Percentiles rank a stretch among this genome's conserved stretches.
phyloP scores from a whole-genome alignment of 2,329 filamentous ascomycete genomes.

The Epichloe brachyelytri region DNA sequence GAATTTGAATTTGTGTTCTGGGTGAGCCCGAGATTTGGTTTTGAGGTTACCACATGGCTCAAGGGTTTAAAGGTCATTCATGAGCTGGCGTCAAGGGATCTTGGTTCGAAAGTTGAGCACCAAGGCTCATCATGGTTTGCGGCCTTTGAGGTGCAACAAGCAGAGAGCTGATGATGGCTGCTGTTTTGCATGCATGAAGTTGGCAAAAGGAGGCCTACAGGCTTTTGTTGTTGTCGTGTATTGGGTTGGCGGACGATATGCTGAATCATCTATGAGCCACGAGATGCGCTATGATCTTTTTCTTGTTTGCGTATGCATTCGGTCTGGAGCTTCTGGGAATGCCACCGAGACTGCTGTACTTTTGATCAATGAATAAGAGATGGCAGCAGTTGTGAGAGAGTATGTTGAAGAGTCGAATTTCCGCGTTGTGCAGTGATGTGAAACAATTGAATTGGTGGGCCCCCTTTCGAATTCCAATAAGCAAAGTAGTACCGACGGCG shows the following conservation, averaged over 20 bases:
- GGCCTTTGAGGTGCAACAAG: neutral
- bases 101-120: neutral
- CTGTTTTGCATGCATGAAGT: neutral
- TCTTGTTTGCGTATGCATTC: neutral
- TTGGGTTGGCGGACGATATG: too few relatives aligned
- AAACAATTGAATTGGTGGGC: too few relatives aligned
- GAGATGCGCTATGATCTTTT: too few relatives aligned
- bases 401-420: neutral
- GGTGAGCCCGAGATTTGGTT: neutral
- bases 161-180: slow-evolving; percentile 4
- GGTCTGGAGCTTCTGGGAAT: slow-evolving; percentile 2
- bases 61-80: neutral
- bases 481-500: too few relatives aligned
- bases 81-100: neutral
- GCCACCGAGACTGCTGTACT: neutral
- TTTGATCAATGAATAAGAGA: neutral
- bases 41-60: neutral
- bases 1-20: neutral
- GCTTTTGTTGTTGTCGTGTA: neutral
- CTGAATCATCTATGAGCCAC: too few relatives aligned
- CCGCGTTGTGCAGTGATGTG: too few relatives aligned
- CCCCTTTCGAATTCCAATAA: too few relatives aligned
- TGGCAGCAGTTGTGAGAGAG: neutral
- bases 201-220: neutral
- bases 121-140: neutral